phyloP scores from a whole-genome alignment of 441 rosid genomes.

The Erodium trifolium region DNA sequence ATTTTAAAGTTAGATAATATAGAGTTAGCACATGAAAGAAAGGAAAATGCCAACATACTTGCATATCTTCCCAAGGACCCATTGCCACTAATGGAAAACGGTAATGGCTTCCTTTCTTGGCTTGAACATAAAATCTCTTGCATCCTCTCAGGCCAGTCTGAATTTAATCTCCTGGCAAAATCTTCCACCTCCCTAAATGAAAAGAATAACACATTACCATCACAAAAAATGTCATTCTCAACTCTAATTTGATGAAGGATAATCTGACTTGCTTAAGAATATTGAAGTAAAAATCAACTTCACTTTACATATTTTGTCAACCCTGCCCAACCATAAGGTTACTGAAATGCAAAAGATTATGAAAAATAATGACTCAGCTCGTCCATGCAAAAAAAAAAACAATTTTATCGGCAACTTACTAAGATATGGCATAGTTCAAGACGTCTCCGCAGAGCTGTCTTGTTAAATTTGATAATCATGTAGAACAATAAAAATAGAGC shows the following conservation, averaged over 20 bases:
- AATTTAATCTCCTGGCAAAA: constrained; percentile 61
- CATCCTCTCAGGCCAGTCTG: constrained; percentile 46
- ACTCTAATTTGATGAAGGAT: neutral
- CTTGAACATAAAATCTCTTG: constrained; percentile 43
- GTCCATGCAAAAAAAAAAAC: neutral
- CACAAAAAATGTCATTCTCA: neutral
- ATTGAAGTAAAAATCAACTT: neutral
- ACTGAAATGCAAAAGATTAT: neutral
- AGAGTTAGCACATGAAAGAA: neutral
- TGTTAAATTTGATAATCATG: neutral
- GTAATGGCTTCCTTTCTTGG: constrained; percentile 44
- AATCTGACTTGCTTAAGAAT: neutral
- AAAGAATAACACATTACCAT: constrained; percentile 3
- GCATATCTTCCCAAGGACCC: constrained; percentile 41
- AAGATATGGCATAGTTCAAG: neutral
- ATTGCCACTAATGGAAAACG: constrained; percentile 39
- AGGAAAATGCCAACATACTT: constrained; percentile 35
- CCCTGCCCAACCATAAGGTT: neutral
- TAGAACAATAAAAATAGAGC: neutral
- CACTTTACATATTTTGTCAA: neutral
- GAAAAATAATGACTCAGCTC: neutral
- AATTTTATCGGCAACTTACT: neutral
- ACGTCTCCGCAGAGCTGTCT: neutral
- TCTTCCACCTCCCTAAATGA: constrained; percentile 62
- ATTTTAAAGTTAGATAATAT: neutral